A percentile compares a stretch with the other conserved stretches of the same genome.
Conservation (phyloP, 2,329 filamentous ascomycete species). For the Hymenoscyphus scutula region DNA sequence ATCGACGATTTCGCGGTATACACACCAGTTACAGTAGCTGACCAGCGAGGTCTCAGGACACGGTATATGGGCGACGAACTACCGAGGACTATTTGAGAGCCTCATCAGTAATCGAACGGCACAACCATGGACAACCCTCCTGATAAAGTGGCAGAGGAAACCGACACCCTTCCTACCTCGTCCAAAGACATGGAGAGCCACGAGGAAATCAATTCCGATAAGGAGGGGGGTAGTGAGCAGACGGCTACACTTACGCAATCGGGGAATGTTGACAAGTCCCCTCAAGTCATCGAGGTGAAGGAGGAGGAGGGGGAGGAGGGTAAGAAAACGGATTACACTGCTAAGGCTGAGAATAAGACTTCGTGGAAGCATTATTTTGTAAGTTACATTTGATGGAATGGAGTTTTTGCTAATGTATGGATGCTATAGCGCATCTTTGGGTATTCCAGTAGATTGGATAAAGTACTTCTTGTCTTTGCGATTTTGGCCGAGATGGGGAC, state of each 20-base stretch:
- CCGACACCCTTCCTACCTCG: not conserved
- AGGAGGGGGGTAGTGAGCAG: not conserved
- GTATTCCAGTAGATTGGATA: constrained; percentile 29
- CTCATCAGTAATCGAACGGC: not conserved
- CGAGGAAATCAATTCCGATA: not conserved
- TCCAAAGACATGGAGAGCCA: not conserved
- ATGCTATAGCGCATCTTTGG: constrained; percentile 35
- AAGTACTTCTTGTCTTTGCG: constrained; percentile 24
- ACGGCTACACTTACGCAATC: not conserved
- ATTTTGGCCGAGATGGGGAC: constrained; percentile 27
- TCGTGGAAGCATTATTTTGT: constrained; percentile 29
- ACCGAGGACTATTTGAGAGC: not conserved
- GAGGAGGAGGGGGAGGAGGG: constrained; percentile 8
- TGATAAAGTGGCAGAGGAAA: not conserved
- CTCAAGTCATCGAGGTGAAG: not conserved
- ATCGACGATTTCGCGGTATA: too few relatives aligned
- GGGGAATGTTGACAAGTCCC: not conserved
- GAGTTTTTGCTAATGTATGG: too few relatives aligned
- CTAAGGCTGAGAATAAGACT: constrained; percentile 28
- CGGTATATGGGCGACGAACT: too few relatives aligned
- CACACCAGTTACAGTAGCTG: too few relatives aligned
- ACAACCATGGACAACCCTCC: not conserved
- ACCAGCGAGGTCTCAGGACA: too few relatives aligned
- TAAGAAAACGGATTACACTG: constrained; percentile 27
- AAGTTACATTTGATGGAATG: too few relatives aligned